phyloP scores from a whole-genome alignment of 2,329 filamentous ascomycete species.

The Cytospora schulzeri region DNA sequence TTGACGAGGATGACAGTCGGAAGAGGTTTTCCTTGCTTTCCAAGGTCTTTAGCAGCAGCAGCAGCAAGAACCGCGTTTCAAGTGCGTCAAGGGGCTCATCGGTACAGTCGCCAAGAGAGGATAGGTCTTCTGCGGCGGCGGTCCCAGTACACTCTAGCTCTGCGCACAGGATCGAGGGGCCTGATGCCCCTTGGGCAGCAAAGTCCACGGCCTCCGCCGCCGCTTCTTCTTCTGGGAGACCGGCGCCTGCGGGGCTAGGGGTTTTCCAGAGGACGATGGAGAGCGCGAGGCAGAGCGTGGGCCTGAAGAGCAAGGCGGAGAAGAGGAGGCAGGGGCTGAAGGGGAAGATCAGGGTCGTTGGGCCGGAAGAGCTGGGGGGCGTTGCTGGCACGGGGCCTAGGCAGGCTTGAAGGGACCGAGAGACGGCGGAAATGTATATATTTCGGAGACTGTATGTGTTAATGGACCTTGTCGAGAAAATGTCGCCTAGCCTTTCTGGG shows the following conservation, averaged over 20 bases:
- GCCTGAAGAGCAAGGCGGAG: constrained; percentile 13
- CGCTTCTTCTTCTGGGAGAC: not conserved
- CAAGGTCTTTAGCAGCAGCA: constrained; percentile 15
- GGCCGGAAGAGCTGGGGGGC: not conserved
- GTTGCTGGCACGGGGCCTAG: not conserved
- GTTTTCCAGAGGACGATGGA: constrained; percentile 25
- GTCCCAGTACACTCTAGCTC: not conserved
- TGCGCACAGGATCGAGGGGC: not conserved
- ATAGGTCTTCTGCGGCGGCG: not conserved
- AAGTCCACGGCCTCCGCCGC: not conserved
- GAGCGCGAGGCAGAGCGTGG: constrained; percentile 20
- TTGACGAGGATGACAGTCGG: constrained; percentile 18
- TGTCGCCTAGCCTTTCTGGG: not conserved
- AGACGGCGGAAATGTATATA: not conserved
- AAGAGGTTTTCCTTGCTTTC: constrained; percentile 21
- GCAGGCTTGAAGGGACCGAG: not conserved
- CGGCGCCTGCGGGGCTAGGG: not conserved
- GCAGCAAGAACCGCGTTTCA: constrained; percentile 8
- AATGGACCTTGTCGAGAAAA: not conserved
- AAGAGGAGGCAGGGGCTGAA: constrained; percentile 19
- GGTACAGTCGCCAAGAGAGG: not conserved
- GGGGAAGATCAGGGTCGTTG: constrained; percentile 20
- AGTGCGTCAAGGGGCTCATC: not conserved
- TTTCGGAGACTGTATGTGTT: not conserved
- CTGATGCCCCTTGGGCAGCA: not conserved